phyloP scores from a whole-genome alignment of 2,329 filamentous ascomycete species.

The Fusarium compactum region DNA sequence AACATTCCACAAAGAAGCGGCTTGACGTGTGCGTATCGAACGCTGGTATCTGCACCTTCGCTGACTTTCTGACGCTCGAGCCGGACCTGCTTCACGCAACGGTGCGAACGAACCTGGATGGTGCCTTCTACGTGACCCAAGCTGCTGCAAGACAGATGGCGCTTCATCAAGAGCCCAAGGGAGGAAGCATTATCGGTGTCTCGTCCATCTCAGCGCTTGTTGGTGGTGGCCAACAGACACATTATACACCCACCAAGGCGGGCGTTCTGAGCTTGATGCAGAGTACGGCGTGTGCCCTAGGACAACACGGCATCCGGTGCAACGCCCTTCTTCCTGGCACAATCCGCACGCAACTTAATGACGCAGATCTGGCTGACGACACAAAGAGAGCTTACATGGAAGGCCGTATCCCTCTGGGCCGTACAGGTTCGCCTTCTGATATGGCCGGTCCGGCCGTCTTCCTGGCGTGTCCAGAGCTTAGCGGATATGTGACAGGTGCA shows the following conservation, averaged over 20 bases:
- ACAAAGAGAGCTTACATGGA: conserved; percentile 85
- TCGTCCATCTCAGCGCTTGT: conserved; percentile 80
- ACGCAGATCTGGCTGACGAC: conserved; percentile 83
- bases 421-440: conserved; percentile 79
- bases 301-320: conserved; percentile 80
- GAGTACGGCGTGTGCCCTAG: conserved; percentile 82
- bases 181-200: conserved; percentile 84
- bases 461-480: conserved; percentile 81
- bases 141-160: conserved; percentile 88
- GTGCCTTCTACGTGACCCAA: conserved; percentile 89
- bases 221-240: conserved; percentile 81
- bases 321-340: conserved; percentile 88
- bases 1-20: conserved; percentile 60
- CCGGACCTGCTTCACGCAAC: conserved; percentile 78
- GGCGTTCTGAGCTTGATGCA: conserved; percentile 86
- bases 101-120: conserved; percentile 83
- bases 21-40: conserved; percentile 88
- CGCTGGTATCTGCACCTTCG: conserved; percentile 89
- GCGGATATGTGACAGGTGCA: conserved; percentile 83
- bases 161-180: conserved; percentile 67
- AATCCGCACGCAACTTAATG: conserved; percentile 85
- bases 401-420: conserved; percentile 82
- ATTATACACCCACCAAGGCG: conserved; percentile 92
- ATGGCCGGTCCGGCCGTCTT: conserved; percentile 88
- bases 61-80: conserved; percentile 82